A percentile compares a stretch with the other conserved stretches of the same genome.
These are phyloP conservation scores for Globisporangium yorkense DNA, from an alignment of 352 stramenopile species.

Conservation along the genomic window DNA sequence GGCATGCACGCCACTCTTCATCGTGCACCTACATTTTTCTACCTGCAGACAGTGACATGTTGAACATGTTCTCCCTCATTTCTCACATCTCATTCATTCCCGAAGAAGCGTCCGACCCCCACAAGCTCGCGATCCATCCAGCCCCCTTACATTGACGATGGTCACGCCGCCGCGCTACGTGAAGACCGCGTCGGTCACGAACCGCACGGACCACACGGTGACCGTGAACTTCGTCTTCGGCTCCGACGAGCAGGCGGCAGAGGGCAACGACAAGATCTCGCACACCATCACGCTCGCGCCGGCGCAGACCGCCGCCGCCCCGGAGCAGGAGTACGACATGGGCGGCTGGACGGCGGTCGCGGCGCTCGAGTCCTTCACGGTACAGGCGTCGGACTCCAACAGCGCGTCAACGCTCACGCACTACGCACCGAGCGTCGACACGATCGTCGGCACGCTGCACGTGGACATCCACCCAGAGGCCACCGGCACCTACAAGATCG, in stretches of 20 bases:
- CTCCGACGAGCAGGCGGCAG: conserved; percentile 58
- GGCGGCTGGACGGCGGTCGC: conserved; percentile 61
- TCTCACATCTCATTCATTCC: too few relatives aligned
- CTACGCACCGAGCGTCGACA: conserved; percentile 49
- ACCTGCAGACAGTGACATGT: too few relatives aligned
- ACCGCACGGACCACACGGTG: conserved; percentile 47
- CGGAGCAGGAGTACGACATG: conserved; percentile 79
- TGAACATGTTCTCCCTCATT: too few relatives aligned
- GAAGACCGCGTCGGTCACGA: conserved; percentile 70
- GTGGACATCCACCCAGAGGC: conserved; percentile 41
- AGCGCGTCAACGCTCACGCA: conserved; percentile 27
- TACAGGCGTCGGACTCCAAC: conserved; percentile 23
- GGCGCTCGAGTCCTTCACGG: conserved; percentile 49
- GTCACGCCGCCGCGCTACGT: conserved; percentile 49
- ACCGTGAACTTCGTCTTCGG: conserved; percentile 62
- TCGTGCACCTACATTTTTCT: too few relatives aligned
- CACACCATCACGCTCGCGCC: conserved; percentile 48
- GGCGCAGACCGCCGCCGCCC: conserved; percentile 26
- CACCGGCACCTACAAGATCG: conserved; percentile 29
- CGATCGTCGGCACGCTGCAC: conserved; percentile 55
- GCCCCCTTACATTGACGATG: conserved; percentile 4
- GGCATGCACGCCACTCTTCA: too few relatives aligned
- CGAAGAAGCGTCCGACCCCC: too few relatives aligned
- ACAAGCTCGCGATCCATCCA: too few relatives aligned
- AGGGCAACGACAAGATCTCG: conserved; percentile 59